Percentiles rank a stretch among this genome's conserved stretches.
Evolutionary conservation across 1,284 basidiomycete genomes (phyloP).

Genomic region (Apiotrichum veenhuisii): DNA sequence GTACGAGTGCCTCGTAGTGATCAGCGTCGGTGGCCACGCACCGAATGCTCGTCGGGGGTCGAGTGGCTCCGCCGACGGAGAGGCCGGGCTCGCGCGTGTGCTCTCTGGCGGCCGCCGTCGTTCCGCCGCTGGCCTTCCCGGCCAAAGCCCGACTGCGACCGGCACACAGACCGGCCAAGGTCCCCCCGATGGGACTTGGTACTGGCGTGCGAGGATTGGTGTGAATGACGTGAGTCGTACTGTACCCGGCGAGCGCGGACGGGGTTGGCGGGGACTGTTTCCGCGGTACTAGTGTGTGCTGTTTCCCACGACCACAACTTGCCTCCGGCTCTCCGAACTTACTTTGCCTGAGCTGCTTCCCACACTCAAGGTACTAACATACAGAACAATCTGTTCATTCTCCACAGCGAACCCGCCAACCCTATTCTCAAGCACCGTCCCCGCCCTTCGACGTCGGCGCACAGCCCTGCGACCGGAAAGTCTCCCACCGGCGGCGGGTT

Average conservation of each 20-base stretch:
- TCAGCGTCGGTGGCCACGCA: slow-evolving; percentile 25
- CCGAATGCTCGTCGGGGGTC: slow-evolving; percentile 29
- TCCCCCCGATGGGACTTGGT: slow-evolving; percentile 34
- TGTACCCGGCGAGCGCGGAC: no score
- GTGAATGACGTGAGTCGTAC: slow-evolving; percentile 33
- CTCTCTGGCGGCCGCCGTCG: slow-evolving; percentile 28
- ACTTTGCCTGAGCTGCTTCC: background rate
- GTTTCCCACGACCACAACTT: no score
- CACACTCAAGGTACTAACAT: background rate
- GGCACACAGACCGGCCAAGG: slow-evolving; percentile 24
- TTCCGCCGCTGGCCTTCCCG: background rate
- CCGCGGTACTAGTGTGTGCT: no score
- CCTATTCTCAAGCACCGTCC: slow-evolving; percentile 26
- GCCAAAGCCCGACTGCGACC: no score
- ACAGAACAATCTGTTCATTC: slow-evolving; percentile 39
- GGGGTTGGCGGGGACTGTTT: no score
- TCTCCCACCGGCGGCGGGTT: slow-evolving; percentile 21
- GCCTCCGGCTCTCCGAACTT: no score
- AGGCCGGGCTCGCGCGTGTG: slow-evolving; percentile 30
- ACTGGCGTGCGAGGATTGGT: slow-evolving; percentile 43
- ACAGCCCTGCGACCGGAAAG: slow-evolving; percentile 24
- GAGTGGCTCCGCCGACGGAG: slow-evolving; percentile 18
- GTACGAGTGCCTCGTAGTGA: slow-evolving; percentile 39
- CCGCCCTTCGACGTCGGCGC: slow-evolving; percentile 26
- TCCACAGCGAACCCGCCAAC: slow-evolving; percentile 39